These are phyloP conservation scores for Chrysoporthe austroafricana DNA, from an alignment of 2,329 filamentous ascomycete genomes.

Conservation along the genomic window DNA sequence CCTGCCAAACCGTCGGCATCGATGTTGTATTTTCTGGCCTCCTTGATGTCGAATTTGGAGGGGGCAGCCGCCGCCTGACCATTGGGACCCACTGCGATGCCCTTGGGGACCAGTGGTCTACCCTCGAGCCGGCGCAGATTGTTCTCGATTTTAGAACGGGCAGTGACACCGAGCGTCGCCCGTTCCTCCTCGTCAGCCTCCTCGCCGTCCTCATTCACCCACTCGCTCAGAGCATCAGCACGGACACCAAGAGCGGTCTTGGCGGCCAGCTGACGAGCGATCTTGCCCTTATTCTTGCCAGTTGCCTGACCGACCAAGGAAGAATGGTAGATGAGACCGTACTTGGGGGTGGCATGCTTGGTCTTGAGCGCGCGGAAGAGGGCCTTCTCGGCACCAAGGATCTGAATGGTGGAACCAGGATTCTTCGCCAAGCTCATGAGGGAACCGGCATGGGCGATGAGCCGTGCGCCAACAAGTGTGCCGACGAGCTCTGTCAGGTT, in stretches of 20 bases:
- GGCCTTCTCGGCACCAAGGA: slow-evolving; percentile 97
- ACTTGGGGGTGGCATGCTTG: slow-evolving; percentile 98
- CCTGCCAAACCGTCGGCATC: slow-evolving; percentile 85
- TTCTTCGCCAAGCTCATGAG: slow-evolving; percentile 94
- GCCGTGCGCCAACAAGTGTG: slow-evolving; percentile 88
- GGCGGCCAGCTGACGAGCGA: slow-evolving; percentile 91
- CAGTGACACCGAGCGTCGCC: slow-evolving; percentile 74
- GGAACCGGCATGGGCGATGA: slow-evolving; percentile 94
- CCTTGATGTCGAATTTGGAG: slow-evolving; percentile 89
- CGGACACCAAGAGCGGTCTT: slow-evolving; percentile 93
- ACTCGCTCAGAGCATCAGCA: slow-evolving; percentile 85
- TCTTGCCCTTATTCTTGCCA: slow-evolving; percentile 99
- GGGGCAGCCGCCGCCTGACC: slow-evolving; percentile 64
- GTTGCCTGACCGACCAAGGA: slow-evolving; percentile 95
- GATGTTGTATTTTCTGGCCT: slow-evolving; percentile 90
- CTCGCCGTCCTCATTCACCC: slow-evolving; percentile 69
- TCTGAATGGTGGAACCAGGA: slow-evolving; percentile 94
- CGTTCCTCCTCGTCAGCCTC: slow-evolving; percentile 86
- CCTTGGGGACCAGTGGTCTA: slow-evolving; percentile 81
- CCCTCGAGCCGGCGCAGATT: slow-evolving; percentile 81
- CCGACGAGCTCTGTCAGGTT: slow-evolving; percentile 94
- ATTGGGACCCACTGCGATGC: slow-evolving; percentile 74
- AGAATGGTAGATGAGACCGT: slow-evolving; percentile 91
- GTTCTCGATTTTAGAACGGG: slow-evolving; percentile 75
- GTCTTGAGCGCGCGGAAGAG: slow-evolving; percentile 98